A percentile compares a stretch with the other conserved stretches of the same genome.
phyloP scores from a whole-genome alignment of 352 stramenopile species.

The Phytophthora tubulina region DNA sequence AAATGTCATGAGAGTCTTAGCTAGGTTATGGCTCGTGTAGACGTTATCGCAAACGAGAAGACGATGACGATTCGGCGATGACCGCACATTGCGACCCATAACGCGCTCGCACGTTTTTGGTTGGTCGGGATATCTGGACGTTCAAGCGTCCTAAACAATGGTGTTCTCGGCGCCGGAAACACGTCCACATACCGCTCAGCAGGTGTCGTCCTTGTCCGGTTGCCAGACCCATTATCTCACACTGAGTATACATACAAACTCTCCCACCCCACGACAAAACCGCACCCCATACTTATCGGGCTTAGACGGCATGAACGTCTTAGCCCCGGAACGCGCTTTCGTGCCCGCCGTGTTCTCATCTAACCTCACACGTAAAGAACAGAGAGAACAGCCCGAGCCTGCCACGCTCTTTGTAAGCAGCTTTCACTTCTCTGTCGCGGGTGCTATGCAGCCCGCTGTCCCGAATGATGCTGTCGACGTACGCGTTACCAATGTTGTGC shows the following conservation, averaged over 20 bases:
- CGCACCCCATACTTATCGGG: too few relatives aligned
- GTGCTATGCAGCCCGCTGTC: neutral
- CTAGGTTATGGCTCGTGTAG: too few relatives aligned
- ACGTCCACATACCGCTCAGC: constrained; percentile 7
- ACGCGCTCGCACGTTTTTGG: neutral
- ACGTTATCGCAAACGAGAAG: too few relatives aligned
- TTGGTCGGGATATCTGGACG: neutral
- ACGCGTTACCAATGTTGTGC: neutral
- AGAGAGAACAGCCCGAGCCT: constrained; percentile 15
- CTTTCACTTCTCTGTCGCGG: constrained; percentile 1
- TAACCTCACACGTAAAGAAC: neutral
- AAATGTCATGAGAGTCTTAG: neutral
- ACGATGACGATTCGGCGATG: too few relatives aligned
- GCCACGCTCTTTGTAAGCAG: constrained; percentile 11
- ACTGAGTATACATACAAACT: constrained; percentile 8
- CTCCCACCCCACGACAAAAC: too few relatives aligned
- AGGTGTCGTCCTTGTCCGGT: neutral
- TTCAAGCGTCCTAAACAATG: neutral
- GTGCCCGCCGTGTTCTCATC: too few relatives aligned
- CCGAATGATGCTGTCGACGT: constrained; percentile 3
- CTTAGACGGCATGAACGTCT: too few relatives aligned
- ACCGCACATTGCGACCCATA: too few relatives aligned
- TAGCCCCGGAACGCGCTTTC: too few relatives aligned
- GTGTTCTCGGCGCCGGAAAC: neutral
- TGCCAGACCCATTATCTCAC: constrained; percentile 20